Evolutionary conservation across 1,139 yeast genomes (phyloP), one percentile per base, ranked within the genome.

Genomic region (Pichia sp.): DNA sequence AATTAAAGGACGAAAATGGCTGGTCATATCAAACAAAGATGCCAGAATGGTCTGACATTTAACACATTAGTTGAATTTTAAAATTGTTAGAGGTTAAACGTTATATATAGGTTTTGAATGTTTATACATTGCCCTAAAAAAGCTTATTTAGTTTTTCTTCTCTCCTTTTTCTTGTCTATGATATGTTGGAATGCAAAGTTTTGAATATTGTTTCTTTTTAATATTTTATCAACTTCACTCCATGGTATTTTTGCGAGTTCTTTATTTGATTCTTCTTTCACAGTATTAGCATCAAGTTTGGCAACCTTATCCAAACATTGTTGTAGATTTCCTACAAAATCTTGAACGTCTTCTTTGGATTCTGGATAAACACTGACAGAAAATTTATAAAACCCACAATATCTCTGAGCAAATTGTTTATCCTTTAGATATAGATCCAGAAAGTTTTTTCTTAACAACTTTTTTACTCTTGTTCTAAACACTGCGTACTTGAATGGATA

Each of bases 341-440:
- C 55, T 1, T 56, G 49, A 42, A 62, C 48, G 20, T 74, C 77
- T 1, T 54, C 52, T 1, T 55, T 53, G 1, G 59, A 57, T 0
- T 65, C 64, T 0, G 85, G 83, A 4, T 71, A 68, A 15, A 66
- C 55, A 9, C 53, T 50, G 20, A 72, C 59, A 12, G 62, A 57
- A 49, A 76, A 70, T 38, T 68, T 62, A 55, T 75, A 83, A 7
- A 77, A 57, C 0, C 83, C 83, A 56, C 76, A 79, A 29, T 61
- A 66, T 4, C 30, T 22, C 1, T 46, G 16, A 5, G 43, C 39
- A 27, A 48, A 12, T 56, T 39, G 26, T 13, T 41, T 13, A 37
- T 53, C 53, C 4, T 43, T 25, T 7, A 50, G 35, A 42, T 53
- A 61, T 2, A 45, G 29, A 3, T 55, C 45, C 43, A 50, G 50